phyloP scores from a whole-genome alignment of 768 basidiomycete genomes.

The Mrakia gelida region DNA sequence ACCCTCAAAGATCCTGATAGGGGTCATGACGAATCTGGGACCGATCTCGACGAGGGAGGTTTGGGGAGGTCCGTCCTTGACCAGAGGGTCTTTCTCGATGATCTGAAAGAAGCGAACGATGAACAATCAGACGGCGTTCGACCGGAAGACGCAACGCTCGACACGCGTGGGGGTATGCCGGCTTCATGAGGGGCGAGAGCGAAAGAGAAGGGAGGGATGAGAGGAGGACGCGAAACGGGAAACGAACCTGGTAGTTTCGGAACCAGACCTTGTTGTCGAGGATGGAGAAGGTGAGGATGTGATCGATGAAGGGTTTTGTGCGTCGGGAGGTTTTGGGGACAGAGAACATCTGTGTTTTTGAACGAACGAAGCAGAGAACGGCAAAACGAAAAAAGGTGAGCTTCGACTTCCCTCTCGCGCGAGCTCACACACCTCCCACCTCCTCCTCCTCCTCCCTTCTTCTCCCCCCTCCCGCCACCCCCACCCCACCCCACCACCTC shows the following conservation, averaged over 20 bases:
- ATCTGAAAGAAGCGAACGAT: conserved; percentile 20
- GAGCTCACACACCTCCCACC: neutral
- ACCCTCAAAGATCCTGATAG: conserved; percentile 96
- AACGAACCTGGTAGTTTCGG: conserved; percentile 87
- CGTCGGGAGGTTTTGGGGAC: conserved; percentile 85
- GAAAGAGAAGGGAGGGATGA: neutral
- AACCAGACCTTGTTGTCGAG: conserved; percentile 98
- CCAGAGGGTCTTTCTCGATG: conserved; percentile 68
- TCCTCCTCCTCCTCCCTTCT: neutral
- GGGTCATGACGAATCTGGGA: conserved; percentile 92
- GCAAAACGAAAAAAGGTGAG: neutral
- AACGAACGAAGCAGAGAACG: neutral
- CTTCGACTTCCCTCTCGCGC: neutral
- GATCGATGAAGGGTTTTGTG: conserved; percentile 96
- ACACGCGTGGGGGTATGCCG: no score
- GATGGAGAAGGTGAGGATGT: conserved; percentile 91
- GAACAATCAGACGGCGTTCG: neutral
- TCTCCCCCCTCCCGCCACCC: neutral
- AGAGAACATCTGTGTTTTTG: conserved; percentile 80
- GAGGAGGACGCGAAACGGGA: neutral
- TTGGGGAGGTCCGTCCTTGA: conserved; percentile 77
- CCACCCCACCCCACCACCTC: no score
- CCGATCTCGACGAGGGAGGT: conserved; percentile 94
- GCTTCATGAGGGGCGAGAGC: neutral
- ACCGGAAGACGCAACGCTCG: no score